A percentile compares a stretch with the other conserved stretches of the same genome.
phyloP scores from a whole-genome alignment of 345 rosid genomes.

The rapeseed (Brassica napus) region DNA sequence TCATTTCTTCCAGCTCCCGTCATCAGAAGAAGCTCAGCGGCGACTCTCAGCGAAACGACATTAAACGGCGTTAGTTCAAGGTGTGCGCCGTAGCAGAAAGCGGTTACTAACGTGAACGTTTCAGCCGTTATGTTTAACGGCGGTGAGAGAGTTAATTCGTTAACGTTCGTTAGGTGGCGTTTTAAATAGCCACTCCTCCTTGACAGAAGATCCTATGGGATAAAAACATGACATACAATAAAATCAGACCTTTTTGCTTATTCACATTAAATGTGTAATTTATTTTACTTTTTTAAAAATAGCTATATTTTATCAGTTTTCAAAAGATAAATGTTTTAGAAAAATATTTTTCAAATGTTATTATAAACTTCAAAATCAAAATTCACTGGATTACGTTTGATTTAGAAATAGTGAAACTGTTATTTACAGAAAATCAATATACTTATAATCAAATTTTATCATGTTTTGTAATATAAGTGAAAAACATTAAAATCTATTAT shows the following conservation, averaged over 20 bases:
- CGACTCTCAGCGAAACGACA: constrained; percentile 60
- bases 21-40: constrained; percentile 70
- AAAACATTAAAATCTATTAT: not conserved
- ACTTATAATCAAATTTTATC: not conserved
- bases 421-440: not conserved
- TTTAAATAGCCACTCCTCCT: constrained; percentile 64
- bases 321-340: not conserved
- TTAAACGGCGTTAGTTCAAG: constrained; percentile 69
- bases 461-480: not conserved
- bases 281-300: not conserved
- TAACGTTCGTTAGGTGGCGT: constrained; percentile 57
- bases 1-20: constrained; percentile 35
- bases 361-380: not conserved
- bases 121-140: constrained; percentile 75
- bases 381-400: not conserved
- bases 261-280: constrained; percentile 14
- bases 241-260: constrained; percentile 19
- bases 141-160: constrained; percentile 65
- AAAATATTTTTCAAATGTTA: not conserved
- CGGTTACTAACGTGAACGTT: constrained; percentile 59
- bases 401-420: not conserved
- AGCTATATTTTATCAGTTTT: not conserved
- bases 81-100: constrained; percentile 65
- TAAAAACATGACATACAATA: constrained; percentile 17
- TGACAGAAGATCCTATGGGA: constrained; percentile 63